phyloP scores from a whole-genome alignment of 73 alveolate species.

The Uronychia setigera region DNA sequence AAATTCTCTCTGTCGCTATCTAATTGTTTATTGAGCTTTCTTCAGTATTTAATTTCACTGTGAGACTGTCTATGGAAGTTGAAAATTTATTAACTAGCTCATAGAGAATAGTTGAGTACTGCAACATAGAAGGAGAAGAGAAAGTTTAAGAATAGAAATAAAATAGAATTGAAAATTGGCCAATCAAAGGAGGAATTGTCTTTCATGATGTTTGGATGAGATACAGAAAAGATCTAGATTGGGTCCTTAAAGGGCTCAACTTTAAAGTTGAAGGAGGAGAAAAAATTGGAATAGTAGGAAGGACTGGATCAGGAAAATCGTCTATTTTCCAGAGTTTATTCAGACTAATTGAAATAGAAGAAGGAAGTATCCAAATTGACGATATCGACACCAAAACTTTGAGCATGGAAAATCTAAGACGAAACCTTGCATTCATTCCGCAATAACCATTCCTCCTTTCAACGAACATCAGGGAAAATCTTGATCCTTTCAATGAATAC shows the following conservation, averaged over 20 bases:
- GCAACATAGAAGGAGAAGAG: conserved; percentile 10
- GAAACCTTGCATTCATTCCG: conserved; percentile 75
- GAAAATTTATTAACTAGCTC: background rate
- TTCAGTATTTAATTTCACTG: background rate
- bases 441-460: conserved; percentile 76
- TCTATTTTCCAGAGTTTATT: conserved; percentile 84
- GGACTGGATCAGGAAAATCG: conserved; percentile 96
- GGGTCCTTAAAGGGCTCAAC: conserved; percentile 45
- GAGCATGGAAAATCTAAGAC: conserved; percentile 69
- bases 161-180: conserved; percentile 1
- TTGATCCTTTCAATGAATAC: conserved; percentile 81
- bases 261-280: conserved; percentile 37
- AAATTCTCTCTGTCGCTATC: background rate
- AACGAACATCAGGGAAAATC: conserved; percentile 76
- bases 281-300: conserved; percentile 92
- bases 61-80: conserved; percentile 5
- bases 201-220: conserved; percentile 46
- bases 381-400: conserved; percentile 55
- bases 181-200: conserved; percentile 40
- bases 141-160: conserved; percentile 5
- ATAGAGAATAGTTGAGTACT: background rate
- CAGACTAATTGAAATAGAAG: conserved; percentile 80
- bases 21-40: conserved; percentile 2
- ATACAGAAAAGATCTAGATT: conserved; percentile 34
- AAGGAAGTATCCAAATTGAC: conserved; percentile 71